phyloP scores from a whole-genome alignment of 805 yeast genomes.

The Ascoidea asiatica region DNA sequence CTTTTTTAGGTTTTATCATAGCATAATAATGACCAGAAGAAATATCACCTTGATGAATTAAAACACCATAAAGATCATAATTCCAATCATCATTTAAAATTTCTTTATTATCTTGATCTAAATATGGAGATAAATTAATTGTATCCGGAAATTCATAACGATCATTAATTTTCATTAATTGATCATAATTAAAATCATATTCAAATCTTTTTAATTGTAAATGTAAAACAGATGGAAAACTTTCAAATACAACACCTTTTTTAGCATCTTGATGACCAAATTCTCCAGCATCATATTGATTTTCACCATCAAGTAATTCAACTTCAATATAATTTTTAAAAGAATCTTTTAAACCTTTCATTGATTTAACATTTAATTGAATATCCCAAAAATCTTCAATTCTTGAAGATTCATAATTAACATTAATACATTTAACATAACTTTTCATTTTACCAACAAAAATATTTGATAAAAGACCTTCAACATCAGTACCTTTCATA shows the following conservation, averaged over 20 bases:
- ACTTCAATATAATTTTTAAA: slow-evolving; percentile 77
- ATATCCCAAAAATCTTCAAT: slow-evolving; percentile 97
- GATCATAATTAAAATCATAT: slow-evolving; percentile 82
- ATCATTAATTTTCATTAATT: slow-evolving; percentile 83
- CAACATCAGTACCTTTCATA: slow-evolving; percentile 81
- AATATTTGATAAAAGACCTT: slow-evolving; percentile 59
- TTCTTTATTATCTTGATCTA: slow-evolving; percentile 38
- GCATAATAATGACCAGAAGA: slow-evolving; percentile 96
- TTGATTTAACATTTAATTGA: slow-evolving; percentile 82
- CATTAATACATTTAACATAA: slow-evolving; percentile 83
- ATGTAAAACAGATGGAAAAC: slow-evolving; percentile 87
- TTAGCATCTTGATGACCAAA: slow-evolving; percentile 86
- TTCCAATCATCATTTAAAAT: slow-evolving; percentile 43
- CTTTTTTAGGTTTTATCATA: slow-evolving; percentile 65
- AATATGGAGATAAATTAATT: slow-evolving; percentile 67
- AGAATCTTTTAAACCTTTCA: slow-evolving; percentile 57
- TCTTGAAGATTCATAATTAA: slow-evolving; percentile 84
- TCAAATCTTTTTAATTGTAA: slow-evolving; percentile 90
- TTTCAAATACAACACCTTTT: slow-evolving; percentile 87
- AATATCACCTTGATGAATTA: slow-evolving; percentile 92
- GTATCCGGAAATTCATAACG: slow-evolving; percentile 77
- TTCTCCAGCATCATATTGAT: slow-evolving; percentile 86
- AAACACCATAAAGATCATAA: slow-evolving; percentile 81
- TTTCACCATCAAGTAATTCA: slow-evolving; percentile 87
- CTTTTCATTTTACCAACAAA: slow-evolving; percentile 97